Evolutionary conservation across 345 rosid species (phyloP), one percentile per base, ranked within the genome.

Genomic region (Euphorbia peplus): DNA sequence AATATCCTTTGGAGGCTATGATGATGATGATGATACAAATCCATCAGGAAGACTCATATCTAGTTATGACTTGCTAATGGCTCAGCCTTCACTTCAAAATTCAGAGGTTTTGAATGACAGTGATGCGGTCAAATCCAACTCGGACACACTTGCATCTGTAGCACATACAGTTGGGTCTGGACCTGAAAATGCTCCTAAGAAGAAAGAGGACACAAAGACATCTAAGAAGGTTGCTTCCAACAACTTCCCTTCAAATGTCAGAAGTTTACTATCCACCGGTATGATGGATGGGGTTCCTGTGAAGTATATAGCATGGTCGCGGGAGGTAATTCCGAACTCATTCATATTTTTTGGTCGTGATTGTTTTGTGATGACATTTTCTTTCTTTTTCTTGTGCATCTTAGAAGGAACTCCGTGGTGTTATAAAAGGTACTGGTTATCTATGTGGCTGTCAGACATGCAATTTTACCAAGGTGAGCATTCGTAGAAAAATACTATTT

Each of bases 191-290:
- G 29, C 60, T 56, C 66, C 51, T 4, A 71, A 67, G 76, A 83
- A 78, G 79, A 83, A 83, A 78, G 77, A 78, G 35, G 77, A 78
- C 53, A 44, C 13, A 37, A 80, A 78, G 68, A 24, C 77, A 29
- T 66, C 81, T 15, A 72, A 46, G 37, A 72, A 64, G 69, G 77
- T 28, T 74, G 68, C 87, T 64, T 46, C 86, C 13, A 86, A 86
- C 70, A 84, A 65, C 65, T 86, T 88, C 70, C 90, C 90, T 26
- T 81, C 93, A 69, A 86, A 86, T 72, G 90, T 88, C 51, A 86
- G 86, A 75, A 86, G 89, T 69, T 67, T 86, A 75, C 76, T 84
- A 52, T 86, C 90, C 60, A 88, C 90, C 68, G 93, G 93, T 39
- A 84, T 88, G 80, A 77, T 86, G 54, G 93, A 88, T 63, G 93